Evolutionary conservation across 495 filamentous ascomycete species (phyloP).

Genomic region (Podospora appendiculata): DNA sequence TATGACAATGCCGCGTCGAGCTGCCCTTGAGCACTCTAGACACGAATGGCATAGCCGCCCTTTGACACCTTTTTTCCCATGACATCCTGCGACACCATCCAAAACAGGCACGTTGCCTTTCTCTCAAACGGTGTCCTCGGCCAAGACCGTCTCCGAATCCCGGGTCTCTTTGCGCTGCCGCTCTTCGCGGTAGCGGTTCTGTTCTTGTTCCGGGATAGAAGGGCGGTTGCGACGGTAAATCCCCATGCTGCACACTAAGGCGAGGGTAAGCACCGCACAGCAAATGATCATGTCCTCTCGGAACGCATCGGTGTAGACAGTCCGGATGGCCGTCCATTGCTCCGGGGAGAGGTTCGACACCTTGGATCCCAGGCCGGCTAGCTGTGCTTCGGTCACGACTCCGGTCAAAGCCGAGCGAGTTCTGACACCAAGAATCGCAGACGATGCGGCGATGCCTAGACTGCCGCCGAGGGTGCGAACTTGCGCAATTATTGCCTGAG

Average conservation of each 20-base stretch:
- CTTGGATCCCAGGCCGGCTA: conserved; percentile 13
- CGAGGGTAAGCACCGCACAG: conserved; percentile 24
- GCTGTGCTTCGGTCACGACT: conserved; percentile 11
- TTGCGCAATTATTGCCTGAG: conserved; percentile 44
- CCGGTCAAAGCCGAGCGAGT: conserved; percentile 10
- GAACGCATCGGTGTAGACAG: conserved; percentile 30
- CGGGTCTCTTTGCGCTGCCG: not conserved
- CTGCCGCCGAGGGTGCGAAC: conserved; percentile 45
- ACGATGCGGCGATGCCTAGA: conserved; percentile 44
- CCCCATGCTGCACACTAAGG: conserved; percentile 19
- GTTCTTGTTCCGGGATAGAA: conserved; percentile 13
- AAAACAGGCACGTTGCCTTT: too few species aligned
- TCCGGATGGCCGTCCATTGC: conserved; percentile 12
- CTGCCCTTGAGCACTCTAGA: too few species aligned
- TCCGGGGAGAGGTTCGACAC: conserved; percentile 1
- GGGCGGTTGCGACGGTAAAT: conserved; percentile 21
- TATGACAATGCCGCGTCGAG: too few species aligned
- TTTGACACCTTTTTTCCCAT: too few species aligned
- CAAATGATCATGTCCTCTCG: conserved; percentile 31
- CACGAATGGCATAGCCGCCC: too few species aligned
- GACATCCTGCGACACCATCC: too few species aligned
- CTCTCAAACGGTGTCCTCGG: too few species aligned
- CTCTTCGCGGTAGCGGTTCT: conserved; percentile 15
- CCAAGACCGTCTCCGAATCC: too few species aligned
- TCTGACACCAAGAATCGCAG: conserved; percentile 32